Conservation (phyloP, 129 eudicot genomes). For the Chrysanthemum seticuspe region DNA sequence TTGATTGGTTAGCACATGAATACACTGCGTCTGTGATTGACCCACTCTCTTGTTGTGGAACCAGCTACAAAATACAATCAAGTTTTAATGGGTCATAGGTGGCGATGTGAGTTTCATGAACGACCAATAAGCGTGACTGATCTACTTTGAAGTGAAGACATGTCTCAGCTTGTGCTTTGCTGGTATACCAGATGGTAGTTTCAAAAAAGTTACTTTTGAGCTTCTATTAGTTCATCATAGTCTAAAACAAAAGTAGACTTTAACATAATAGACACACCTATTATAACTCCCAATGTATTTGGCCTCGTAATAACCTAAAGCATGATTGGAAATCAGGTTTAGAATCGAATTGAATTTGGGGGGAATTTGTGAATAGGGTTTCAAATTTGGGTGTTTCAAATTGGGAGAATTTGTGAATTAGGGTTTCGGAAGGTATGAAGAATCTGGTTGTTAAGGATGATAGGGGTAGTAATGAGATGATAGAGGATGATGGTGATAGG, state of each 20-base stretch:
- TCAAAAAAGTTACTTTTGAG: conserved; percentile 32
- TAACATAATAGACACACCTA: no score
- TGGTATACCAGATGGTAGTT: conserved; percentile 26
- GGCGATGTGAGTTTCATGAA: conserved; percentile 48
- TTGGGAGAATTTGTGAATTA: no score
- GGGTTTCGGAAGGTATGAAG: no score
- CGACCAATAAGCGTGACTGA: conserved; percentile 35
- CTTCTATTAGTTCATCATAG: conserved; percentile 28
- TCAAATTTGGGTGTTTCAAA: no score
- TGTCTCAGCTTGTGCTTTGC: conserved; percentile 30
- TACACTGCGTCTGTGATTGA: conserved; percentile 49
- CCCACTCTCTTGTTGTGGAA: conserved; percentile 29
- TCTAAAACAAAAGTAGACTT: conserved; percentile 17
- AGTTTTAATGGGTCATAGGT: conserved; percentile 37
- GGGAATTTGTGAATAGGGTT: no score
- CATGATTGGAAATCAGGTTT: no score
- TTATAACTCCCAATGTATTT: no score
- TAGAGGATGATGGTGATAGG: no score
- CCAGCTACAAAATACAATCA: conserved; percentile 45
- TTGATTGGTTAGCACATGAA: conserved; percentile 44
- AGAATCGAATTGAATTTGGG: no score
- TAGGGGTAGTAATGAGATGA: no score
- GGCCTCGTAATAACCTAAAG: no score
- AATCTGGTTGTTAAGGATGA: no score
- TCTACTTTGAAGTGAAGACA: conserved; percentile 41